Conservation (phyloP, 106 monocot genomes). For the Dioscorea dumetorum region DNA sequence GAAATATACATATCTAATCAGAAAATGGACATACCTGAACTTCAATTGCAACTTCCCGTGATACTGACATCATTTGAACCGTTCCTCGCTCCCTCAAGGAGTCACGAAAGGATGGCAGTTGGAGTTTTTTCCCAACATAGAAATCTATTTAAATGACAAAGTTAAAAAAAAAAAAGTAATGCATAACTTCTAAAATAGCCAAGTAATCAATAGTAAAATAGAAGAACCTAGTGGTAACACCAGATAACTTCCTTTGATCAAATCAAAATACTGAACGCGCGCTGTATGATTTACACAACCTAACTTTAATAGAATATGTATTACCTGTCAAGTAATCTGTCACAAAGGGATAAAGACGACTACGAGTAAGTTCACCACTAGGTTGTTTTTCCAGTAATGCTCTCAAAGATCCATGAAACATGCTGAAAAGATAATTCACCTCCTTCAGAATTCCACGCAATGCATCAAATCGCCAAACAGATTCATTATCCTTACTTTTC, state of each 20-base stretch:
- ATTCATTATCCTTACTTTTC: slow-evolving; percentile 73
- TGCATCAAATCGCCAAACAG: slow-evolving; percentile 57
- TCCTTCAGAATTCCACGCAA: slow-evolving; percentile 65
- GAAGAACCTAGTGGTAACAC: too few species aligned
- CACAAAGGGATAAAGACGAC: slow-evolving; percentile 70
- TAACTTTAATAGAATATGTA: neutral
- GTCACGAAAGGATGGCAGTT: slow-evolving; percentile 90
- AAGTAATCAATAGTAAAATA: too few species aligned
- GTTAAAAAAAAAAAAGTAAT: neutral
- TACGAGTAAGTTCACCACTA: slow-evolving; percentile 83
- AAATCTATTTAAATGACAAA: slow-evolving; percentile 50
- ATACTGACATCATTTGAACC: slow-evolving; percentile 80
- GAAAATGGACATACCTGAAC: slow-evolving; percentile 53
- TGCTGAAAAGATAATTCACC: slow-evolving; percentile 71
- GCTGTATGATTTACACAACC: too few species aligned
- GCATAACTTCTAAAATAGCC: neutral
- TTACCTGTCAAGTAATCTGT: slow-evolving; percentile 81
- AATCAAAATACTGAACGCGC: too few species aligned
- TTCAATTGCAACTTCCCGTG: slow-evolving; percentile 83
- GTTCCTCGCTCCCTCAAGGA: slow-evolving; percentile 74
- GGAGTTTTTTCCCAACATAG: slow-evolving; percentile 69
- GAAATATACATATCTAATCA: too few species aligned
- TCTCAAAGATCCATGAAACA: slow-evolving; percentile 76
- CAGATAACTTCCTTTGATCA: too few species aligned
- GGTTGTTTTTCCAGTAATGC: slow-evolving; percentile 86